Evolutionary conservation across 208 protist species (phyloP), one percentile per base, ranked within the genome.

Genomic region (Tritrichomonas foetus): DNA sequence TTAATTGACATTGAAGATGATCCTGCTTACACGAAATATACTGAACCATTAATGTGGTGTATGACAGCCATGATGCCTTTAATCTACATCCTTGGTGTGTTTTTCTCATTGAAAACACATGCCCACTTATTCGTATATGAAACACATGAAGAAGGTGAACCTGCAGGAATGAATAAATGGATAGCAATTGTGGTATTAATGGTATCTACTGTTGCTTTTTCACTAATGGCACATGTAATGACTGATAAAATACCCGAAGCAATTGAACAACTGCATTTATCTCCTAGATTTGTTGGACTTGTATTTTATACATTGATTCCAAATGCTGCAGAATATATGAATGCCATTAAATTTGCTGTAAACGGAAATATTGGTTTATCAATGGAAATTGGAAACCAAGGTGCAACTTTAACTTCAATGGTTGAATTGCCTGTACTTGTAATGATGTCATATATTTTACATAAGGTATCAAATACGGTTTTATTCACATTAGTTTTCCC

Each of bases 211-310:
- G 78, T 89, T 36, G 39, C n/a, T 0, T 89, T 89, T 39, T 89
- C 78, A 57, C 8, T 89, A 30, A 89, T 89, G 78, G 78, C 78
- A n/a, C 78, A 89, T 30, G 78, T 89, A 57, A 89, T 89, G 78
- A 89, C 78, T 39, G 78, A 89, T 39, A 89, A 89, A 20, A 89
- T 89, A 11, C 78, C 78, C 14, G 47, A 89, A 2, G 78, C 78
- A 16, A 57, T 89, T 14, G 78, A 89, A 39, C 33, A 89, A 33
- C 25, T 89, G 20, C 16, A 57, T 14, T 89, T 89, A 25, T 89
- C 78, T 5, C 47, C 53, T 22, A 27, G 78, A 33, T 89, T 89
- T 50, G 78, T 89, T 49, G 78, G 78, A 57, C 27, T 89, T 3
- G 47, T 89, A 1, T 89, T 89, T 49, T 89, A 89, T 49, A 89